These are phyloP conservation scores for Penicillium sp. DNA, from an alignment of 2,329 filamentous ascomycete genomes.

Conservation along the genomic window DNA sequence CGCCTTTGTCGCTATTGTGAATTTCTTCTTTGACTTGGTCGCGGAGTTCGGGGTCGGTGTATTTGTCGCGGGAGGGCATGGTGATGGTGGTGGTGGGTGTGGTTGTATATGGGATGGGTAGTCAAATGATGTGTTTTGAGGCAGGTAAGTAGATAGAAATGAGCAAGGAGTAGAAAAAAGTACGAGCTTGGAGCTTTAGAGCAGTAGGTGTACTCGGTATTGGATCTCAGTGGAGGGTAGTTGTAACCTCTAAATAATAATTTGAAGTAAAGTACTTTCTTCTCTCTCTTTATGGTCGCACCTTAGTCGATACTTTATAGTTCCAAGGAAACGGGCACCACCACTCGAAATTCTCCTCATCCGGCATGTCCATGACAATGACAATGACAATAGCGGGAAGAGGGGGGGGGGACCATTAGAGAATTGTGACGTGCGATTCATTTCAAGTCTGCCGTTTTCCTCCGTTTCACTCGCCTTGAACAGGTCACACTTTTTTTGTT, in stretches of 20 bases:
- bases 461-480: neutral
- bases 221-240: too few relatives aligned
- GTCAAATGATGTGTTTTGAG: neutral
- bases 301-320: too few relatives aligned
- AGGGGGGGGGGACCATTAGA: neutral
- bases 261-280: too few relatives aligned
- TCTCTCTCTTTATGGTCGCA: too few relatives aligned
- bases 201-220: too few relatives aligned
- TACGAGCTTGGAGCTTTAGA: too few relatives aligned
- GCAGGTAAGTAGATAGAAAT: neutral
- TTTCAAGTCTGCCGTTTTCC: neutral
- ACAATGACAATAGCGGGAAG: too few relatives aligned
- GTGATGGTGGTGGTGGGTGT: neutral
- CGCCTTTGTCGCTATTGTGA: slow-evolving; percentile 42
- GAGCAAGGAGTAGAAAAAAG: too few relatives aligned
- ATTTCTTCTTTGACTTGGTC: slow-evolving; percentile 45
- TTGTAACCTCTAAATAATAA: too few relatives aligned
- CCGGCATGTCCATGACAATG: too few relatives aligned
- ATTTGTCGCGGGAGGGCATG: slow-evolving; percentile 46
- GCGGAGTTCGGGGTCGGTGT: slow-evolving; percentile 43
- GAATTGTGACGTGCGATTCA: neutral
- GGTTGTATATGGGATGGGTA: neutral
- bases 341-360: too few relatives aligned
- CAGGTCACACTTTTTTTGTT: neutral
- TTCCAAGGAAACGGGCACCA: too few relatives aligned